phyloP scores from a whole-genome alignment of 768 basidiomycete genomes.

The Serendipita sp. region DNA sequence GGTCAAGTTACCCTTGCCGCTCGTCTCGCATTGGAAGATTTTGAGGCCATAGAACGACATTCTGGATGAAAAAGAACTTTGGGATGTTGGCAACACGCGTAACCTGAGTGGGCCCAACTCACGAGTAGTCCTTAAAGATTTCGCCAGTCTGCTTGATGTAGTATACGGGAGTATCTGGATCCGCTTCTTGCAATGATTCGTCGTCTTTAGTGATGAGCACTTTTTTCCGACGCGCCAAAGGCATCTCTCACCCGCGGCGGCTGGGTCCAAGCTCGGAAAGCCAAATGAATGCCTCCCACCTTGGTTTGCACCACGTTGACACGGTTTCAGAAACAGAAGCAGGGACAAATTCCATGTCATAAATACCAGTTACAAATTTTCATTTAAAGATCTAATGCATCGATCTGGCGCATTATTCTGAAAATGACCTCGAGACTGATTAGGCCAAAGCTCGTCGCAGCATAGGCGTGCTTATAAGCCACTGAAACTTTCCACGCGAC shows the following conservation, averaged over 20 bases:
- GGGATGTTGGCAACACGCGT: slow-evolving; percentile 15
- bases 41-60: slow-evolving; percentile 90
- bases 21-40: slow-evolving; percentile 95
- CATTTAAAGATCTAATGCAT: slow-evolving; percentile 5
- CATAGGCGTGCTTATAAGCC: slow-evolving; percentile 25
- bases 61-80: slow-evolving; percentile 67
- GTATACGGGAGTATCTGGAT: slow-evolving; percentile 64
- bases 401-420: slow-evolving; percentile 22
- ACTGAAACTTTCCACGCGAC: slow-evolving; percentile 35
- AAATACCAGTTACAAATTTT: not conserved
- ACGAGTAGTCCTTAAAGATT: slow-evolving; percentile 96
- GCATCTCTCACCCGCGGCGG: slow-evolving; percentile 13
- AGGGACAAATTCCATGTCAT: too few relatives aligned
- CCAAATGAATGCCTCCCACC: too few relatives aligned
- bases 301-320: too few relatives aligned
- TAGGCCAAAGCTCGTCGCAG: slow-evolving; percentile 47
- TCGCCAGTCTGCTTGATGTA: slow-evolving; percentile 91
- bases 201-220: slow-evolving; percentile 13
- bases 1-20: slow-evolving; percentile 82
- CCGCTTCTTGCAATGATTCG: slow-evolving; percentile 12
- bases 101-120: slow-evolving; percentile 21
- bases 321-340: too few relatives aligned
- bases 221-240: slow-evolving; percentile 19
- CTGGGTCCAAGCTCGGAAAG: too few relatives aligned
- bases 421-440: slow-evolving; percentile 41